phyloP scores from a whole-genome alignment of 148 eudicot species.

The Spergularia marina region DNA sequence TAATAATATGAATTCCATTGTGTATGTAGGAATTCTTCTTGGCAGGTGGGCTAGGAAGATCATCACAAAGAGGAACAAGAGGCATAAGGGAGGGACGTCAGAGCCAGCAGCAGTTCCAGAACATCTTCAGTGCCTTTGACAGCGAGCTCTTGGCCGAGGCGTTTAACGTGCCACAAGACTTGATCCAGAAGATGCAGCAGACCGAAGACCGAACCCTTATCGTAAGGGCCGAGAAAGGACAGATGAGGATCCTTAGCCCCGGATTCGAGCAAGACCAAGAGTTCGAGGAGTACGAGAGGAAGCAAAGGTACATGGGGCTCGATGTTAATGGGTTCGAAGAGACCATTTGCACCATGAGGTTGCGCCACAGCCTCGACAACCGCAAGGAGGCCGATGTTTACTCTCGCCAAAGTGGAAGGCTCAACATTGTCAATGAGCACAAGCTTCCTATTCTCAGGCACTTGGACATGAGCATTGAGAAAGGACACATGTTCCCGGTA shows the following conservation, averaged over 20 bases:
- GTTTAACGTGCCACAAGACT: conserved; percentile 29
- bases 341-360: conserved; percentile 47
- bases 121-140: conserved; percentile 49
- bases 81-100: conserved; percentile 8
- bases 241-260: conserved; percentile 28
- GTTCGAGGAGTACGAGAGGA: conserved; percentile 21
- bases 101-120: conserved; percentile 28
- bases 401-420: conserved; percentile 53
- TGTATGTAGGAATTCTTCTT: conserved; percentile 45
- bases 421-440: conserved; percentile 47
- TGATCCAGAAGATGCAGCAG: conserved; percentile 43
- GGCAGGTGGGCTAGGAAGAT: conserved; percentile 44
- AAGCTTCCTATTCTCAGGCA: conserved; percentile 52
- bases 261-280: conserved; percentile 16
- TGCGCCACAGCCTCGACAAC: conserved; percentile 43
- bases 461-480: conserved; percentile 64
- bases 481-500: conserved; percentile 56
- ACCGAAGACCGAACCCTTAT: conserved; percentile 38
- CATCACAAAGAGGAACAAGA: conserved; percentile 23
- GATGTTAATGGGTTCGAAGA: conserved; percentile 46
- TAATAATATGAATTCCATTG: no score
- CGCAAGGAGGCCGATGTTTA: conserved; percentile 45
- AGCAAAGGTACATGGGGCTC: conserved; percentile 28
- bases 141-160: conserved; percentile 52
- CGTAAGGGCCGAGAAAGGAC: conserved; percentile 37